phyloP scores from a whole-genome alignment of 257 asterid genomes.

The Hygrophila difformis region DNA sequence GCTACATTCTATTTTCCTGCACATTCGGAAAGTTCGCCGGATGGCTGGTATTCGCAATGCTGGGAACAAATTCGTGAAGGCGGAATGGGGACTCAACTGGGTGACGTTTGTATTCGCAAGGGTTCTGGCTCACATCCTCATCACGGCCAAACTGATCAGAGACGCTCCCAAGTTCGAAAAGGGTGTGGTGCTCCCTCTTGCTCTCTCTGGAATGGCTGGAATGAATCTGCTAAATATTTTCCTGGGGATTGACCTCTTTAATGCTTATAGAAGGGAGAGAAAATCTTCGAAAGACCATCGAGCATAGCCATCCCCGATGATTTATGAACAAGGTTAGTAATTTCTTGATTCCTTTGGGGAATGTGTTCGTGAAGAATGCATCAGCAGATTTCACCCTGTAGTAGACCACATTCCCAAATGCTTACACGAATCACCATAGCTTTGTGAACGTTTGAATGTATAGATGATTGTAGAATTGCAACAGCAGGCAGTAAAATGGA shows the following conservation, averaged over 20 bases:
- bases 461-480: too few relatives aligned
- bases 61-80: conserved; percentile 44
- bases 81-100: conserved; percentile 84
- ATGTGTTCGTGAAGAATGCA: conserved; percentile 2
- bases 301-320: conserved; percentile 41
- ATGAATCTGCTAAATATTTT: conserved; percentile 67
- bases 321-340: conserved; percentile 2
- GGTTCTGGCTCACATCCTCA: conserved; percentile 51
- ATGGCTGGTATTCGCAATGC: conserved; percentile 74
- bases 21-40: conserved; percentile 57
- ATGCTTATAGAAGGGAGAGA: conserved; percentile 55
- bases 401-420: conserved; percentile 8
- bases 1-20: conserved; percentile 70
- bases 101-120: conserved; percentile 51
- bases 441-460: too few relatives aligned
- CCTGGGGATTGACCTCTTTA: conserved; percentile 62
- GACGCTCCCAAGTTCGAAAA: conserved; percentile 70
- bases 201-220: conserved; percentile 84
- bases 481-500: too few relatives aligned
- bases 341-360: conserved; percentile 13
- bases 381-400: conserved; percentile 8
- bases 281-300: conserved; percentile 17
- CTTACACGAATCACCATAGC: neutral
- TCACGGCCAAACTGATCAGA: conserved; percentile 53
- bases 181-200: conserved; percentile 80